Base-by-base conservation (phyloP, 768 basidiomycete genomes). In the Erythrobasidium yunnanense region DNA sequence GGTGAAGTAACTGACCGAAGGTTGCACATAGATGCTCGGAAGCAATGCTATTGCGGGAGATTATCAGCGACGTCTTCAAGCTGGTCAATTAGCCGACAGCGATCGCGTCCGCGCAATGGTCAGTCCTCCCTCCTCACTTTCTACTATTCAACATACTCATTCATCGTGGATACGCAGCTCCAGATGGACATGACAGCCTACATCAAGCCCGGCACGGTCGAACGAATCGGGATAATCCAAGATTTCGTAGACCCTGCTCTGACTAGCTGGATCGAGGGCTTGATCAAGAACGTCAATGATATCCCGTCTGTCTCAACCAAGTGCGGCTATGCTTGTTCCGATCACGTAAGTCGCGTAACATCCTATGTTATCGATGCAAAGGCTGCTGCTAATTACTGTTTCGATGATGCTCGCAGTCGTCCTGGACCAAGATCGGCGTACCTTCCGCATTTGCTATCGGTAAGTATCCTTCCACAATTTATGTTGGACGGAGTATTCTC, bases 171-270 rank as follows among this genome's bases (percentile, higher is more conserved):
- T 42, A n/a, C n/a, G n/a, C 50, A 23, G 23, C 34, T 47, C 20
- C 71, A 73, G 65, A 66, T 66, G 63, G 72, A 78, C 66, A 77
- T 78, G 69, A 77, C 76, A 18, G 78, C 75, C 35, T 73, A 68
- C 66, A 63, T 74, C 68, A 73, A 73, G 62, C 66, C 67, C 0
- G 70, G 70, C 17, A 73, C 74, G 3, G 42, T 63, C 38, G 70
- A 71, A 25, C 53, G 63, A 34, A 72, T 73, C 32, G 73, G 72
- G 1, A 50, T 75, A 22, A 71, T 75, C 57, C 69, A 66, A 11
- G 74, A 75, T 51, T 70, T 69, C 18, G 70, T 70, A n/a, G 63
- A 69, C 29, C 58, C 65, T 0, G 65, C 46, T 4, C 51, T 75
- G 7, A 71, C 70, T 22, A 66, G 66, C 27, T 73, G 68, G 38